phyloP scores from a whole-genome alignment of 306 rosid species.

The Prunus padus region DNA sequence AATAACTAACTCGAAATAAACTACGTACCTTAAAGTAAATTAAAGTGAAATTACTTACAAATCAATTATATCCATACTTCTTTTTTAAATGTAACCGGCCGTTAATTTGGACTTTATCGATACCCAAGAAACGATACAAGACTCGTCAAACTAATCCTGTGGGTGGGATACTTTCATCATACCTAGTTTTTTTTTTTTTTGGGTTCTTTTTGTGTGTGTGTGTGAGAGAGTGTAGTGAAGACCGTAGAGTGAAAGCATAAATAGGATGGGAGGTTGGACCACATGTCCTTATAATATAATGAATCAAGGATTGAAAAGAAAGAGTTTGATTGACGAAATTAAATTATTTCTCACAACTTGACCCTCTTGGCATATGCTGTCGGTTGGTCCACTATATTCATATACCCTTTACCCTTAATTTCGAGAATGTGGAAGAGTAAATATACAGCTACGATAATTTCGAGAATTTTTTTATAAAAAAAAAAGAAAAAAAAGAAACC shows the following conservation, averaged over 20 bases:
- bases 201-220: not conserved
- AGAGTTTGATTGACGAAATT: not conserved
- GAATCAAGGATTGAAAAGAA: not conserved
- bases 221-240: not conserved
- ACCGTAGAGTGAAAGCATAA: not conserved
- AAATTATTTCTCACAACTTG: not conserved
- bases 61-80: not conserved
- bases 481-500: too few relatives aligned
- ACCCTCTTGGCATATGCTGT: not conserved
- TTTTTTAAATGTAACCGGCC: too few relatives aligned
- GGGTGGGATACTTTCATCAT: not conserved
- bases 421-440: not conserved
- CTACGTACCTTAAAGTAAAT: not conserved
- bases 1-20: not conserved
- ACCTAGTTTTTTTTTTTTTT: not conserved
- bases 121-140: too few relatives aligned
- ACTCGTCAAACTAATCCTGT: not conserved
- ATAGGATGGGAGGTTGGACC: not conserved
- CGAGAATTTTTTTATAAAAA: too few relatives aligned
- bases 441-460: not conserved
- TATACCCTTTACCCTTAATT: not conserved
- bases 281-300: not conserved
- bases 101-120: too few relatives aligned
- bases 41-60: not conserved
- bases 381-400: not conserved